A percentile compares a stretch with the other conserved stretches of the same genome.
Conservation (phyloP, 768 basidiomycete genomes). For the Epithele typhae region DNA sequence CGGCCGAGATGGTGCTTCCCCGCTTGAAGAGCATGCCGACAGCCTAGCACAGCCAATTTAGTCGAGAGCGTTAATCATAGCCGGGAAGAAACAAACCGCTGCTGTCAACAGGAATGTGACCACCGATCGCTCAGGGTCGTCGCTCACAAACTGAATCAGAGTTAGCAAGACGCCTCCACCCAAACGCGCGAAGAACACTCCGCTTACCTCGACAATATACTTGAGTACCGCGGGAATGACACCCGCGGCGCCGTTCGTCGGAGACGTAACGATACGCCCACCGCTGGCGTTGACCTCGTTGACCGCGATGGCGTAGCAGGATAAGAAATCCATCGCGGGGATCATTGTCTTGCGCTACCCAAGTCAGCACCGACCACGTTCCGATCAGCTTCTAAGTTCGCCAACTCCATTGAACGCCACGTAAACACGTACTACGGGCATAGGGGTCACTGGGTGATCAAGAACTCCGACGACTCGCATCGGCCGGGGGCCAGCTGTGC, state of each 20-base stretch:
- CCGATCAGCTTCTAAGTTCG: too few relatives aligned
- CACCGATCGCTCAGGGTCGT: conserved; percentile 85
- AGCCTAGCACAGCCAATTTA: conserved; percentile 41
- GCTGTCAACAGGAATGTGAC: conserved; percentile 90
- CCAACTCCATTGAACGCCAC: not conserved
- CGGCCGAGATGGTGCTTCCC: conserved; percentile 94
- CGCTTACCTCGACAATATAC: conserved; percentile 72
- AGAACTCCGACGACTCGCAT: conserved; percentile 66
- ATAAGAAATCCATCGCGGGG: conserved; percentile 90
- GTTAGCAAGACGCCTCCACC: too few relatives aligned
- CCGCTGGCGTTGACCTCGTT: conserved; percentile 95
- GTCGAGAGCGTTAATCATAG: not conserved
- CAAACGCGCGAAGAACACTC: too few relatives aligned
- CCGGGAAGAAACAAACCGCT: conserved; percentile 45
- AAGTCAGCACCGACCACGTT: too few relatives aligned
- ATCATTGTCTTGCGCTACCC: conserved; percentile 77
- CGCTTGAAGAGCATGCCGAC: conserved; percentile 96
- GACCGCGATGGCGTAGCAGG: conserved; percentile 91
- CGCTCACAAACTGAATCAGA: conserved; percentile 67
- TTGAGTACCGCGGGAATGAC: conserved; percentile 92
- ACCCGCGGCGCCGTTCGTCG: conserved; percentile 91
- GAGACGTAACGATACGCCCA: conserved; percentile 91
- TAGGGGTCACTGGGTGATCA: conserved; percentile 74
- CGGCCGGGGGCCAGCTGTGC: conserved; percentile 21
- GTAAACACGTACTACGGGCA: conserved; percentile 73